Conservation (phyloP, 768 basidiomycete species). For the Stropharia rugosoannulata region DNA sequence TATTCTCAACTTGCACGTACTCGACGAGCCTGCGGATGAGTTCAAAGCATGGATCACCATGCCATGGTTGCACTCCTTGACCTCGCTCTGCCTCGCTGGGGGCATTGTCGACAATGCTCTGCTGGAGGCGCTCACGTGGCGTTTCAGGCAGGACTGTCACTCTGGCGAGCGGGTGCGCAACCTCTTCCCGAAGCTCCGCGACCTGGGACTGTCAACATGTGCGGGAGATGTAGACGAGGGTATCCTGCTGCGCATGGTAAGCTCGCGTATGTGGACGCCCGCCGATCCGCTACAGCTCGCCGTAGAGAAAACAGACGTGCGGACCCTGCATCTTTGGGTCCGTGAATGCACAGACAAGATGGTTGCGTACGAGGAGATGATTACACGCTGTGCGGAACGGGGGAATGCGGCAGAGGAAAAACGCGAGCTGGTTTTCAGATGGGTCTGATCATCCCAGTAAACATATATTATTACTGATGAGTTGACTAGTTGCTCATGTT, state of each 20-base stretch:
- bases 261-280: constrained; percentile 16
- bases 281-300: background rate
- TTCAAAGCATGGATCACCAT: constrained; percentile 5
- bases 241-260: constrained; percentile 13
- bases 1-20: background rate
- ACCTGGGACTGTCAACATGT: constrained; percentile 7
- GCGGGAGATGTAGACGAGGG: constrained; percentile 6
- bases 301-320: background rate
- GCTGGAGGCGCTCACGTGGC: constrained; percentile 6
- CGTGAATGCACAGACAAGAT: background rate
- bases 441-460: no score
- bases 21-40: background rate
- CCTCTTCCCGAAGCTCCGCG: constrained; percentile 7
- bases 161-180: background rate
- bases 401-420: background rate
- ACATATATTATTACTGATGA: no score
- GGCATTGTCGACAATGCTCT: constrained; percentile 7
- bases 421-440: background rate
- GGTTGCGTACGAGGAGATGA: constrained; percentile 9
- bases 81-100: constrained; percentile 5
- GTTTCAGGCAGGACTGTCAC: background rate
- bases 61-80: background rate
- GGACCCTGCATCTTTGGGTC: constrained; percentile 4
- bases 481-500: no score
- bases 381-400: constrained; percentile 1